Percentiles rank a stretch among this genome's conserved stretches.
These are phyloP conservation scores for Gliomastix tumulicola DNA, from an alignment of 2,329 filamentous ascomycete species.

Conservation along the genomic window DNA sequence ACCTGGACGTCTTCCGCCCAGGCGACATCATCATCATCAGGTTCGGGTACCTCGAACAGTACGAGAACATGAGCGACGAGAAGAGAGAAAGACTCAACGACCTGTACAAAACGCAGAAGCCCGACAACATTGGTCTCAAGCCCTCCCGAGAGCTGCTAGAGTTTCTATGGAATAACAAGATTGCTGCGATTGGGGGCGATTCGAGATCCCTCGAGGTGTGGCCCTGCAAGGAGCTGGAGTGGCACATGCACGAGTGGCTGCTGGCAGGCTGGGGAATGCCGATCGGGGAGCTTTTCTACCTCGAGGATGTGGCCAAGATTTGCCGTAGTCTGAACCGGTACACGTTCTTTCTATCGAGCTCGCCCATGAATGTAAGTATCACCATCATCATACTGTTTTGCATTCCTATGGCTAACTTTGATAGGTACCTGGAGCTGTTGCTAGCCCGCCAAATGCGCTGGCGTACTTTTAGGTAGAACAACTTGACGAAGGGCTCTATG, in stretches of 20 bases:
- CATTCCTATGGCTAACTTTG: too few relatives aligned
- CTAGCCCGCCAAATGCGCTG: too few relatives aligned
- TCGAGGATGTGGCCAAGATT: slow-evolving; percentile 20
- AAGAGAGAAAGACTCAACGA: slow-evolving; percentile 20
- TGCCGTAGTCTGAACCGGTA: slow-evolving; percentile 15
- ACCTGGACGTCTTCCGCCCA: too few relatives aligned
- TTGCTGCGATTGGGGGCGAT: too few relatives aligned
- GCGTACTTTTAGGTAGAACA: too few relatives aligned
- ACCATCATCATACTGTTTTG: too few relatives aligned
- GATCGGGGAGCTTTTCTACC: slow-evolving; percentile 32
- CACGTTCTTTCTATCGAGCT: slow-evolving; percentile 21
- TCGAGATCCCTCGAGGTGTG: too few relatives aligned
- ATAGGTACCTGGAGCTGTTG: too few relatives aligned
- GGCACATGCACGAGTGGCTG: slow-evolving; percentile 27
- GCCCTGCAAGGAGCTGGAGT: too few relatives aligned
- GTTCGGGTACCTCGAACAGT: slow-evolving; percentile 21
- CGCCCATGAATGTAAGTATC: slow-evolving; percentile 19
- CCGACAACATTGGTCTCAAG: too few relatives aligned
- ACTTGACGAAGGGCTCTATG: too few relatives aligned
- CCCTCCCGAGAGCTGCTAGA: too few relatives aligned
- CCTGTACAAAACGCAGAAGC: slow-evolving; percentile 20
- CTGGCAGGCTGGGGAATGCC: slow-evolving; percentile 36
- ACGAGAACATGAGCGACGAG: slow-evolving; percentile 10
- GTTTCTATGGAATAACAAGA: slow-evolving; percentile 38
- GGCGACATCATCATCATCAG: slow-evolving; percentile 31